Evolutionary conservation across 495 filamentous ascomycete species (phyloP), one percentile per base, ranked within the genome.

Genomic region (Penicillium bovifimosum): DNA sequence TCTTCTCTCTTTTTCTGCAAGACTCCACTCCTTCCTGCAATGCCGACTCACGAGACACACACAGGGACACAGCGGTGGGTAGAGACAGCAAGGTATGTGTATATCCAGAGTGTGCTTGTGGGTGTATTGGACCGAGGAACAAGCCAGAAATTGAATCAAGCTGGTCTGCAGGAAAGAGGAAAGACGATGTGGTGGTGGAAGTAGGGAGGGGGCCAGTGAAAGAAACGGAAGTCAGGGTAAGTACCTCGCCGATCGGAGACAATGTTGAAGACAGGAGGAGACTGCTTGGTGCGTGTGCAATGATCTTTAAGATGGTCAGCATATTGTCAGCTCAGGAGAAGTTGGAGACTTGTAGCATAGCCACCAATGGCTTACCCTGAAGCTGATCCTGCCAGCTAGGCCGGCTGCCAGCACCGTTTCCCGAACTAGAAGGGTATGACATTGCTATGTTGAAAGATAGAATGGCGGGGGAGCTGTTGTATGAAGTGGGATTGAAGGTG

Each of bases 231-330:
- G 47, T 46, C 39, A 36, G 50, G 47, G 41, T 47, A 76, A 56
- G 68, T 79, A 87, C 86, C 87, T 80, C 87, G 84, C 70, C 85
- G 78, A 67, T 91, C 87, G 51, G 87, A 90, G 43, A 87, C 78
- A 53, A 88, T 83, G 57, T 85, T 82, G 63, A 81, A 91, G 40
- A 78, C 67, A 24, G 87, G 87, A 40, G 71, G 60, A 28, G 71
- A 65, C 16, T 83, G 60, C 54, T 82, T 79, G 34, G 61, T 70
- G 42, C 72, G 70, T 42, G 68, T 70, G 69, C 87, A 91, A 56
- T 82, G 74, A 10, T 81, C 87, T 90, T 90, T 62, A 27, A 52
- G 42, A 31, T 40, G 42, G 49, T 42, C 45, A 58, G 67, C 58
- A 57, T 59, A 17, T 41, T 35, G 35, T 45, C 7, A 50, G 14